Evolutionary conservation across 495 filamentous ascomycete species (phyloP).

Genomic region (Chaetomium fimeti): DNA sequence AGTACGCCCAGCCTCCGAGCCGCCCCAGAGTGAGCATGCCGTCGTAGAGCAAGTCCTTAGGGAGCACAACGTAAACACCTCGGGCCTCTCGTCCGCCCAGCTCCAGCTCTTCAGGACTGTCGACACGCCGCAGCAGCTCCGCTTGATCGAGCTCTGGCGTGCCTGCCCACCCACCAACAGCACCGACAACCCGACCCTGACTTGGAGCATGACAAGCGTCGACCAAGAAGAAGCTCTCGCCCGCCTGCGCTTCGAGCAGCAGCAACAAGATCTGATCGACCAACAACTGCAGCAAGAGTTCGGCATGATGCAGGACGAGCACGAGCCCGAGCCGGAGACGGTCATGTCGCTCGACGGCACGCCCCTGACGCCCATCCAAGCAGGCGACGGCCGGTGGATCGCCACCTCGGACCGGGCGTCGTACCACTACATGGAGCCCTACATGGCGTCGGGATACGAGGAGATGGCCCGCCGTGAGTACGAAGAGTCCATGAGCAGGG

Average conservation of each 20-base stretch:
- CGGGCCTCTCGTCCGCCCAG: conserved; percentile 55
- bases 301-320: conserved; percentile 28
- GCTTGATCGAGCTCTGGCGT: conserved; percentile 66
- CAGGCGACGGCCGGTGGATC: conserved; percentile 51
- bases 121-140: conserved; percentile 55
- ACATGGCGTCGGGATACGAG: conserved; percentile 69
- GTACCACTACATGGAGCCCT: conserved; percentile 55
- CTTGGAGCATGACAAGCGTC: conserved; percentile 49
- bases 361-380: conserved; percentile 52
- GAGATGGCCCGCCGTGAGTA: conserved; percentile 53
- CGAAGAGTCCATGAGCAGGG: conserved; percentile 40
- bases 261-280: conserved; percentile 33
- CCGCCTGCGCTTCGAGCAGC: conserved; percentile 53
- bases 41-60: conserved; percentile 42
- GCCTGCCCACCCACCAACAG: conserved; percentile 51
- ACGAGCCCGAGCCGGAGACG: conserved; percentile 19
- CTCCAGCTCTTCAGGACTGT: conserved; percentile 61
- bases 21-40: conserved; percentile 45
- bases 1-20: conserved; percentile 49
- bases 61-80: conserved; percentile 55
- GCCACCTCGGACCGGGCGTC: conserved; percentile 17
- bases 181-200: conserved; percentile 43
- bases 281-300: conserved; percentile 30
- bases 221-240: conserved; percentile 52
- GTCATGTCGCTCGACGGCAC: conserved; percentile 51